phyloP scores from a whole-genome alignment of 306 rosid species.

The Quercus wislizeni region DNA sequence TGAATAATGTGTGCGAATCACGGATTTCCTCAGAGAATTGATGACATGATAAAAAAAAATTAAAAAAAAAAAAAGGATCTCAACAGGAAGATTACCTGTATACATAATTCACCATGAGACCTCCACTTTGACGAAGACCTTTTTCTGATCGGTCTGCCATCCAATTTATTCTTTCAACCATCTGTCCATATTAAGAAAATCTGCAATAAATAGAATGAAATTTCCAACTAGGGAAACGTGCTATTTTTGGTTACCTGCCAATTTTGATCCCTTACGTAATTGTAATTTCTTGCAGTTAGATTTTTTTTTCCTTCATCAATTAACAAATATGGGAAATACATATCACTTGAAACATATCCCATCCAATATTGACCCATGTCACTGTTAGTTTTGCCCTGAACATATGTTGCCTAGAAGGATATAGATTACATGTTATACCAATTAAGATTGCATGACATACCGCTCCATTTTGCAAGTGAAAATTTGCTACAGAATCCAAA shows the following conservation, averaged over 20 bases:
- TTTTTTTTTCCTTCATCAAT: background rate
- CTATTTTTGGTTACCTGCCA: background rate
- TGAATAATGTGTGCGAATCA: background rate
- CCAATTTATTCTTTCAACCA: slow-evolving; percentile 90
- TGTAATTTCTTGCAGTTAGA: background rate
- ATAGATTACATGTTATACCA: slow-evolving; percentile 1
- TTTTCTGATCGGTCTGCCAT: slow-evolving; percentile 83
- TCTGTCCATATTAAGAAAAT: slow-evolving; percentile 49
- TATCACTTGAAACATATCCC: slow-evolving; percentile 14
- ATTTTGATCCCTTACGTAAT: background rate
- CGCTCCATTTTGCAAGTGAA: slow-evolving; percentile 98
- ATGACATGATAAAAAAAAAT: background rate
- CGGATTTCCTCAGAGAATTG: background rate
- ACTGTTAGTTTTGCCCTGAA: slow-evolving; percentile 15
- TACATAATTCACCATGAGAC: slow-evolving; percentile 95
- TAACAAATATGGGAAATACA: background rate
- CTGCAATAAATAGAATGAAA: background rate
- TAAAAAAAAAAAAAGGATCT: slow-evolving; percentile 9
- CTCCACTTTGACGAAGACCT: slow-evolving; percentile 83
- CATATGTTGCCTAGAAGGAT: slow-evolving; percentile 21
- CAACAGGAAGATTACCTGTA: slow-evolving; percentile 51
- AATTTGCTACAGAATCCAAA: slow-evolving; percentile 91
- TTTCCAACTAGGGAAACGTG: background rate
- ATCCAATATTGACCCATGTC: background rate
- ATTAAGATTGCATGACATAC: slow-evolving; percentile 42